Evolutionary conservation across 164 flowering plant genomes (phyloP), one percentile per base, ranked within the genome.

Genomic region (Annona squamosa): DNA sequence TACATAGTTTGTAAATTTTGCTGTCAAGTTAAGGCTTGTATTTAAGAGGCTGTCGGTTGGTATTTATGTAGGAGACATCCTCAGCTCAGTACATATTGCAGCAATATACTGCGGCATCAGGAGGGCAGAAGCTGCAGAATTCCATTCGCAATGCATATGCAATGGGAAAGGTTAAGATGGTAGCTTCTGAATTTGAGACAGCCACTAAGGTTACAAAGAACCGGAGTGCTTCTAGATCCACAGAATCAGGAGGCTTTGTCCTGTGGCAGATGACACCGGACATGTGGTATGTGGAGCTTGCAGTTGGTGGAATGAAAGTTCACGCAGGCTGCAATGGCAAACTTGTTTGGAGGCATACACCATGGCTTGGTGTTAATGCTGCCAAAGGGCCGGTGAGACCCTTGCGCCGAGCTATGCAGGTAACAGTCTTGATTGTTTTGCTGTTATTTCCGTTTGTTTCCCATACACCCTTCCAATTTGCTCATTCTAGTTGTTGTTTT

Each of bases 251-350:
- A 19, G 84, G 90, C 17, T 88, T 88, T 63, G 89, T 88, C 37
- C 75, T 88, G 46, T 87, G 92, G 92, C 90, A 87, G 77, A 88
- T 85, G 90, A 80, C 77, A n/a, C 90, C 90, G 1, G 89, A 87
- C 67, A 85, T 87, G 88, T 88, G 92, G 88, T 85, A 87, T 77
- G 87, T 88, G n/a, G 90, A 88, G 79, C 88, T 88, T n/a, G 89
- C 87, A 0, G 82, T 87, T 41, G 89, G 90, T 5, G 86, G 86
- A 19, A 84, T 85, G 83, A 88, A 88, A 76, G 88, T 88, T 80
- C 88, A 85, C 79, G 91, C 90, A 18, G 90, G 92, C 9, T 87
- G 84, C 74, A 87, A 88, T 67, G 92, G 92, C 57, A 83, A 80
- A 81, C 82, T 88, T 19, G 92, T 86, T 18, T 88, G 92, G 90